Conservation (phyloP, 177 flowering plant genomes). For the Vitis hybrid region DNA sequence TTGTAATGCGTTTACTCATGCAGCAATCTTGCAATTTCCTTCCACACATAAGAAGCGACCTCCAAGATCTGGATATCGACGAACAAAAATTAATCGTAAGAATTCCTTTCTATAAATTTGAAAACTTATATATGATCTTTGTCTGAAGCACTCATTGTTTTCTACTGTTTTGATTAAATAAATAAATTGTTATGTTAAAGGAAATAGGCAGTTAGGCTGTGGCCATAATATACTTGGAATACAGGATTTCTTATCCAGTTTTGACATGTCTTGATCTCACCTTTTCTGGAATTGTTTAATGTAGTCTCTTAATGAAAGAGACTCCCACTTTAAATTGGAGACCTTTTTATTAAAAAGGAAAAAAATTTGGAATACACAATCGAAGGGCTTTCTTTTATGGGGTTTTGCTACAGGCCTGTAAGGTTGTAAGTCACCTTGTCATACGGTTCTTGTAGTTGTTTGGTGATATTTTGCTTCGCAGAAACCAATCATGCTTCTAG, state of each 20-base stretch:
- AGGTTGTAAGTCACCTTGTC: neutral
- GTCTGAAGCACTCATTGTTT: neutral
- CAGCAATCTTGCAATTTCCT: conserved; percentile 92
- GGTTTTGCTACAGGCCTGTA: neutral
- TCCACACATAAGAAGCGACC: conserved; percentile 74
- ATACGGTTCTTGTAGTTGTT: neutral
- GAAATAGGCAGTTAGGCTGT: too few relatives aligned
- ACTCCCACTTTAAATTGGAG: neutral
- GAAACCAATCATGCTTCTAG: neutral
- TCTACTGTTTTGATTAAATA: neutral
- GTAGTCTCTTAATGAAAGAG: neutral
- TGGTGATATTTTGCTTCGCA: neutral
- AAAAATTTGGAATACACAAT: neutral
- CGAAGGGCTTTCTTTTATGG: neutral
- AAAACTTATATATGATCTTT: neutral
- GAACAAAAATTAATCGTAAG: conserved; percentile 86
- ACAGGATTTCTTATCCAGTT: neutral
- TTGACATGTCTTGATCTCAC: neutral
- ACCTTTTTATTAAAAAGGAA: neutral
- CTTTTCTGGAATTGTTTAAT: neutral
- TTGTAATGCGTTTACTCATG: conserved; percentile 21
- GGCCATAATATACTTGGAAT: neutral
- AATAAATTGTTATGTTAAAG: too few relatives aligned
- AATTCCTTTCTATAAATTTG: conserved; percentile 4
- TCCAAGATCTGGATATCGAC: conserved; percentile 73